These are phyloP conservation scores for Fusarium algeriense DNA, from an alignment of 2,329 filamentous ascomycete genomes.

Conservation along the genomic window DNA sequence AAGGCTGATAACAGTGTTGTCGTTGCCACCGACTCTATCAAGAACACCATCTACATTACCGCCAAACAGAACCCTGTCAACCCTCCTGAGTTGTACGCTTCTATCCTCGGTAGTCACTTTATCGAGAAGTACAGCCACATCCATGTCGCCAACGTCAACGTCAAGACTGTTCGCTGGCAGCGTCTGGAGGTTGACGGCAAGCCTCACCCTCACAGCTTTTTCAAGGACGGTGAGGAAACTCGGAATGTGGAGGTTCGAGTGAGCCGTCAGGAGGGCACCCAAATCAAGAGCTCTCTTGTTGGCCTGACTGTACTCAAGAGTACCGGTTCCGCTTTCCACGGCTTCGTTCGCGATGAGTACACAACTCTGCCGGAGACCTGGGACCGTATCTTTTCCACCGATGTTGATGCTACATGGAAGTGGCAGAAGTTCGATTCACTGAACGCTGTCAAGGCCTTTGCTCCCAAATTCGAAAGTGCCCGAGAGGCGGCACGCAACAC, in stretches of 20 bases:
- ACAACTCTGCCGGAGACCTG: constrained; percentile 91
- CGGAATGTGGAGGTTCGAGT: constrained; percentile 83
- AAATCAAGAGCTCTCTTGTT: constrained; percentile 81
- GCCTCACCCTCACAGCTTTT: constrained; percentile 95
- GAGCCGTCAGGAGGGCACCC: constrained; percentile 75
- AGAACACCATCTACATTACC: constrained; percentile 96
- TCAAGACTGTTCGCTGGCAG: constrained; percentile 91
- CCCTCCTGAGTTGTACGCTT: constrained; percentile 91
- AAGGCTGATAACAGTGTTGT: constrained; percentile 93
- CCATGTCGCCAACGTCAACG: constrained; percentile 81
- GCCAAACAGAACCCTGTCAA: constrained; percentile 94
- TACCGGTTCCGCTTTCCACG: constrained; percentile 95
- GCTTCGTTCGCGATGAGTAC: constrained; percentile 93
- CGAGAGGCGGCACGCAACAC: constrained; percentile 83
- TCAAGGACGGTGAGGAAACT: constrained; percentile 89
- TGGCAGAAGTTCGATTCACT: constrained; percentile 81
- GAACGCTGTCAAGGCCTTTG: constrained; percentile 73
- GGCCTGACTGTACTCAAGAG: constrained; percentile 93
- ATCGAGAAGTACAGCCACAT: constrained; percentile 90
- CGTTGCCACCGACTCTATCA: constrained; percentile 97
- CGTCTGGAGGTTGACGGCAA: constrained; percentile 88
- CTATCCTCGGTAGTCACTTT: constrained; percentile 89
- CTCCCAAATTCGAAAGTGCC: constrained; percentile 79
- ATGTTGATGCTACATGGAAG: constrained; percentile 87
- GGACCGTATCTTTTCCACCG: constrained; percentile 95